These are phyloP conservation scores for Boletus subparvulus DNA, from an alignment of 768 basidiomycete genomes.

Conservation along the genomic window DNA sequence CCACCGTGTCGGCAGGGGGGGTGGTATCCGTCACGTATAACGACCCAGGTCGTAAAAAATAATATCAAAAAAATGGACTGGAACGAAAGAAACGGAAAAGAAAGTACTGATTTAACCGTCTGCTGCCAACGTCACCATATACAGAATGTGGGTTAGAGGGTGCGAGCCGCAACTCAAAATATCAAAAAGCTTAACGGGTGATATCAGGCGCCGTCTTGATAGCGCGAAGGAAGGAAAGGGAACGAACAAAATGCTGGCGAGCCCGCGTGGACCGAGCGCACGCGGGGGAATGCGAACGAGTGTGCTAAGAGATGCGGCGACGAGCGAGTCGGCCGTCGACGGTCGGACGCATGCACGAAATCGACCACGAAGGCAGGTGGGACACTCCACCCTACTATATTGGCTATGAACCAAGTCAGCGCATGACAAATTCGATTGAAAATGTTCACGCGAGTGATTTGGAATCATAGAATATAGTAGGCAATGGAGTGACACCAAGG, in stretches of 20 bases:
- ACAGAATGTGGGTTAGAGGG: slow-evolving; percentile 16
- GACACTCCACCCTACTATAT: slow-evolving; percentile 51
- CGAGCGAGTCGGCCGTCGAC: background rate
- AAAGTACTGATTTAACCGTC: background rate
- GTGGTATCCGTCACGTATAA: background rate
- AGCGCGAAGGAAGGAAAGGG: background rate
- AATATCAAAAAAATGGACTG: background rate
- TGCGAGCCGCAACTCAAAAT: slow-evolving; percentile 21
- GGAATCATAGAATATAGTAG: slow-evolving; percentile 41
- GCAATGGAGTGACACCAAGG: slow-evolving; percentile 31
- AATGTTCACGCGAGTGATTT: slow-evolving; percentile 30
- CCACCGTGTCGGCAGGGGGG: background rate
- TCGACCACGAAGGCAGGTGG: slow-evolving; percentile 16
- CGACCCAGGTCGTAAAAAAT: background rate
- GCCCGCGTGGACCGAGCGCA: too few relatives aligned
- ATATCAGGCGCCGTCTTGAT: background rate
- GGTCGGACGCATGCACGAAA: slow-evolving; percentile 7
- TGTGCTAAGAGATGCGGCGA: background rate
- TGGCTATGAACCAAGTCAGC: slow-evolving; percentile 57
- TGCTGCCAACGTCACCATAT: slow-evolving; percentile 2
- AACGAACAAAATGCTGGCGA: background rate
- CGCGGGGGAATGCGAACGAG: background rate
- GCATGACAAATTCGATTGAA: slow-evolving; percentile 36
- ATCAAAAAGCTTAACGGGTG: slow-evolving; percentile 27
- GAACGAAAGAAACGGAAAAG: background rate